Evolutionary conservation across 108 stramenopile species (phyloP).

Genomic region (Conticribra guillardii): DNA sequence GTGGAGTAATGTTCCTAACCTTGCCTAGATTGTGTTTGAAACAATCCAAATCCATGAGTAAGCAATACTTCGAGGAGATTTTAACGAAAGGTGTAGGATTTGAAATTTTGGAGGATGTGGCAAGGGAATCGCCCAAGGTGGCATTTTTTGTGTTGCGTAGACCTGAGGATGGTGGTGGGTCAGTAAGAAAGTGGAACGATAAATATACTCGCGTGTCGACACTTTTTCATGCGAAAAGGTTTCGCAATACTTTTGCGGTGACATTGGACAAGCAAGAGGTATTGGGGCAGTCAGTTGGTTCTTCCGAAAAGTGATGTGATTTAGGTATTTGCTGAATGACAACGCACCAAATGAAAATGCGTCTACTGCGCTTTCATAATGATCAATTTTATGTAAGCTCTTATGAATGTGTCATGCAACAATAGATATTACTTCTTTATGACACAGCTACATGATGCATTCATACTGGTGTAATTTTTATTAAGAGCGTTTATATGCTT

Average conservation of each 20-base stretch:
- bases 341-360: too few species aligned
- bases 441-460: too few species aligned
- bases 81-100: conserved; percentile 70
- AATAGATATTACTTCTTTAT: too few species aligned
- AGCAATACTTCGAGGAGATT: conserved; percentile 60
- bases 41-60: conserved; percentile 69
- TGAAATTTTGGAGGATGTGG: conserved; percentile 49
- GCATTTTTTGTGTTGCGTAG: conserved; percentile 77
- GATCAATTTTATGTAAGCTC: too few species aligned
- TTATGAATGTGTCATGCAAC: too few species aligned
- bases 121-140: conserved; percentile 79
- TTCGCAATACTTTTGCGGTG: conserved; percentile 76
- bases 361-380: too few species aligned
- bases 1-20: conserved; percentile 80
- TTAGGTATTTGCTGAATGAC: too few species aligned
- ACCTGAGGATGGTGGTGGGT: conserved; percentile 21
- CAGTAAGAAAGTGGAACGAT: conserved; percentile 13
- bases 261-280: conserved; percentile 40
- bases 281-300: background rate
- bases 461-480: too few species aligned
- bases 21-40: conserved; percentile 80
- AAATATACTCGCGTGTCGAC: conserved; percentile 23
- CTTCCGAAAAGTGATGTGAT: too few species aligned
- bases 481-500: too few species aligned
- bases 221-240: conserved; percentile 71